These are phyloP conservation scores for Punctularia strigosozonata DNA, from an alignment of 768 basidiomycete species.

Conservation along the genomic window DNA sequence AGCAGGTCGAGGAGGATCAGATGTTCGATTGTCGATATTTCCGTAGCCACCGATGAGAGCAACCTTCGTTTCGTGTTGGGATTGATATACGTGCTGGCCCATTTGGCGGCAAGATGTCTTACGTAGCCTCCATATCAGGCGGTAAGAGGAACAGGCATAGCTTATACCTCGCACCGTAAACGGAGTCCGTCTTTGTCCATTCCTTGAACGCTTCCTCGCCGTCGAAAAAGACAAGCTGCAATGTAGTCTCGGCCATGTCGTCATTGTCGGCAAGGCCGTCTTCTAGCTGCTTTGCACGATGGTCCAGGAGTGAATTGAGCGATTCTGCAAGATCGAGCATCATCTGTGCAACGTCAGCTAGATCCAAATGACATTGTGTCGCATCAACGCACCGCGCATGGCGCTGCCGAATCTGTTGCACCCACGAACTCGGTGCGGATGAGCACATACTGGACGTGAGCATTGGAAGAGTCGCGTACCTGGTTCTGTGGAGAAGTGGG, in stretches of 20 bases:
- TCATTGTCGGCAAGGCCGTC: slow-evolving; percentile 56
- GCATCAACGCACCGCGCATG: too few relatives aligned
- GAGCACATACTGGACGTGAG: slow-evolving; percentile 4
- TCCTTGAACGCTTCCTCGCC: slow-evolving; percentile 92
- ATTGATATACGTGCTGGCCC: slow-evolving; percentile 58
- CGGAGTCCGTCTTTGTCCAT: slow-evolving; percentile 85
- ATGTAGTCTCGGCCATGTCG: slow-evolving; percentile 68
- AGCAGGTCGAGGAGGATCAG: slow-evolving; percentile 89
- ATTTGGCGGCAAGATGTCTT: slow-evolving; percentile 83
- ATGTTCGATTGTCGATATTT: slow-evolving; percentile 76
- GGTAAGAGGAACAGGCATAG: neutral
- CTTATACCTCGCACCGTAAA: slow-evolving; percentile 87
- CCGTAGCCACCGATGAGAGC: slow-evolving; percentile 33
- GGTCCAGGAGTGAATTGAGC: slow-evolving; percentile 59
- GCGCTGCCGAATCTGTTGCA: slow-evolving; percentile 93
- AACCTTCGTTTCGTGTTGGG: slow-evolving; percentile 50
- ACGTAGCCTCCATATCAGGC: slow-evolving; percentile 1
- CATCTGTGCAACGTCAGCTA: too few relatives aligned
- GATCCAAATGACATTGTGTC: too few relatives aligned
- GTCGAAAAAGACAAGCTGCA: slow-evolving; percentile 93
- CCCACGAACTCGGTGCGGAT: slow-evolving; percentile 71
- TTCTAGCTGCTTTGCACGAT: slow-evolving; percentile 41
- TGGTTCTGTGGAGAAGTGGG: slow-evolving; percentile 58
- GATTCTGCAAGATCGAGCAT: slow-evolving; percentile 87
- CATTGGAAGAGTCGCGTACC: slow-evolving; percentile 27